Conservation (phyloP, 1,284 basidiomycete genomes). For the Papiliotrema terrestris region DNA sequence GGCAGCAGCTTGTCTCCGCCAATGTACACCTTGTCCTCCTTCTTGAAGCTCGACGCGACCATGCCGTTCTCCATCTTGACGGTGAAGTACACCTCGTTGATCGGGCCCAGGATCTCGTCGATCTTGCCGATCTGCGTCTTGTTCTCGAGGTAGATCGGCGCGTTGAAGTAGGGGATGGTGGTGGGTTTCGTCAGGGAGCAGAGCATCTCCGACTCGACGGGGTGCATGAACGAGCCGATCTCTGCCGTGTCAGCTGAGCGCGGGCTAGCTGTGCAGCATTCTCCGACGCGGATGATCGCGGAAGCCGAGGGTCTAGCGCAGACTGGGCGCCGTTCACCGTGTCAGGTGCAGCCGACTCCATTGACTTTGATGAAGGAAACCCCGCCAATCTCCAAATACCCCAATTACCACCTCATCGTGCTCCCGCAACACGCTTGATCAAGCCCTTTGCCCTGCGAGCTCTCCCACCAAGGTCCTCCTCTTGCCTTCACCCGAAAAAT, state of each 20-base stretch:
- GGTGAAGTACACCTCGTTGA: slow-evolving; percentile 98
- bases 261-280: too few relatives aligned
- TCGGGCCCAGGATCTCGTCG: slow-evolving; percentile 81
- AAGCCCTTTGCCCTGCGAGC: too few relatives aligned
- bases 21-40: slow-evolving; percentile 97
- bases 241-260: slow-evolving; percentile 52
- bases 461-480: too few relatives aligned
- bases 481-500: too few relatives aligned
- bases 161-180: slow-evolving; percentile 98
- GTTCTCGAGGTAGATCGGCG: slow-evolving; percentile 97
- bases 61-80: slow-evolving; percentile 97
- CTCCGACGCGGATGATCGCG: too few relatives aligned
- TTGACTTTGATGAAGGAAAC: too few relatives aligned
- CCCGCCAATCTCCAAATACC: too few relatives aligned
- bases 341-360: too few relatives aligned
- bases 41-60: slow-evolving; percentile 92
- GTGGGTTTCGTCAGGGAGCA: slow-evolving; percentile 79
- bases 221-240: slow-evolving; percentile 85
- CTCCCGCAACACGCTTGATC: too few relatives aligned
- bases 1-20: slow-evolving; percentile 93
- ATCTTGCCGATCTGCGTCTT: slow-evolving; percentile 92
- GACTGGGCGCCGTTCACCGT: too few relatives aligned
- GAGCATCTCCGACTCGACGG: slow-evolving; percentile 97
- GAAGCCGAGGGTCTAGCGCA: too few relatives aligned
- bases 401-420: too few relatives aligned